Base-by-base conservation (phyloP, 78 protist species). In the Dictyostelium brefeldianum region DNA sequence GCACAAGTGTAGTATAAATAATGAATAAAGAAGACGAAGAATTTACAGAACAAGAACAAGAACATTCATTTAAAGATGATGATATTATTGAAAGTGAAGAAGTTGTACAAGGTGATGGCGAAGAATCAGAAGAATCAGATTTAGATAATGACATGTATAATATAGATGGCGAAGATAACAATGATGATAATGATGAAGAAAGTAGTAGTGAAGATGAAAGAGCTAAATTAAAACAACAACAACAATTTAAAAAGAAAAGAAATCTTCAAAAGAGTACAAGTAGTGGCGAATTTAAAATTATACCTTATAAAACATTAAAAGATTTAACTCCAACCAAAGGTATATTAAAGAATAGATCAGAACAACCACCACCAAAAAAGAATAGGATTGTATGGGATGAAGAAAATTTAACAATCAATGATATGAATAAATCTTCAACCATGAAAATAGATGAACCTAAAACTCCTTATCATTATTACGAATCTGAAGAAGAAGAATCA, bases 401-500 rank as follows among this genome's bases (percentile, higher is more conserved):
- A 77, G 93, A 75, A 47, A 47, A 59, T 77, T 36, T 87, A 71
- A 62, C 20, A n/a, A 41, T 75, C 4, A 31, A 87, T 43, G 57
- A 87, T 59, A 14, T 57, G 43, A 81, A 87, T 22, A 87, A 87
- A 56, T 64, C 93, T 36, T 51, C 79, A 57, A 77, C 78, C 27
- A 87, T 87, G 92, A 85, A 85, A 65, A 87, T 87, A 6, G 93
- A 87, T 77, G 93, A 87, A 51, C 93, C 93, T 25, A 87, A 87
- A 62, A 87, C 93, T 17, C 93, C 93, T 5, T 87, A 87, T 64
- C 93, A 87, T 50, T 77, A 87, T 48, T 87, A 87, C 65, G 93
- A 87, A 65, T 87, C 93, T 18, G 93, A 87, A 65, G 93, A 87
- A 77, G 93, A 87, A 51, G 93, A 87, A 51, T 64, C 62, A 14